Evolutionary conservation across 306 rosid species (phyloP).

Genomic region (Quercus gilva): DNA sequence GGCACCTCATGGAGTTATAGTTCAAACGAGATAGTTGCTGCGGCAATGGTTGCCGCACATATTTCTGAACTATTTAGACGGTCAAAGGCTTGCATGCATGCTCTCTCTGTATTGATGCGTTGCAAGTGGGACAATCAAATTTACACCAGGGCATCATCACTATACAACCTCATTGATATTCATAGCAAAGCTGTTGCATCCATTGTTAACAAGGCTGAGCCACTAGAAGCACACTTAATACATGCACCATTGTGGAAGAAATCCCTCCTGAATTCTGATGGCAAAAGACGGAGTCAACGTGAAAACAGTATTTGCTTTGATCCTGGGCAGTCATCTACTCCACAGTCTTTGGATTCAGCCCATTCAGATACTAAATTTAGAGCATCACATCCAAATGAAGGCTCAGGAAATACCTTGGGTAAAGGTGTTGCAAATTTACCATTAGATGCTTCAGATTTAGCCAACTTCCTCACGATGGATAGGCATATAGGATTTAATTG

Average conservation of each 20-base stretch:
- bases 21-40: slow-evolving; percentile 97
- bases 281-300: slow-evolving; percentile 47
- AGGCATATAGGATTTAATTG: slow-evolving; percentile 88
- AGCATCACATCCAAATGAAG: slow-evolving; percentile 46
- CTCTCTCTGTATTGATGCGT: slow-evolving; percentile 80
- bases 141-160: slow-evolving; percentile 78
- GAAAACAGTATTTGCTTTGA: slow-evolving; percentile 48
- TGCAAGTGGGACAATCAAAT: slow-evolving; percentile 95
- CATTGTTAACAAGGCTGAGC: slow-evolving; percentile 85
- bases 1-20: slow-evolving; percentile 99
- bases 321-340: slow-evolving; percentile 48
- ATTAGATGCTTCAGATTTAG: slow-evolving; percentile 85
- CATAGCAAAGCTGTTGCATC: slow-evolving; percentile 94
- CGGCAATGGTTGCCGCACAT: slow-evolving; percentile 99
- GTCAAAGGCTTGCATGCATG: slow-evolving; percentile 98
- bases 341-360: slow-evolving; percentile 28
- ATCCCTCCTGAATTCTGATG: slow-evolving; percentile 33
- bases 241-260: slow-evolving; percentile 60
- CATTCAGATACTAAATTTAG: slow-evolving; percentile 39
- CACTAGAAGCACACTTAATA: slow-evolving; percentile 77
- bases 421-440: slow-evolving; percentile 68
- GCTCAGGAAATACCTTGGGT: slow-evolving; percentile 46
- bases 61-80: slow-evolving; percentile 88
- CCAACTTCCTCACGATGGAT: slow-evolving; percentile 94
- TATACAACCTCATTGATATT: slow-evolving; percentile 87